A percentile compares a stretch with the other conserved stretches of the same genome.
These are phyloP conservation scores for Nannizzia gypsea DNA, from an alignment of 2,329 filamentous ascomycete genomes.

Conservation along the genomic window DNA sequence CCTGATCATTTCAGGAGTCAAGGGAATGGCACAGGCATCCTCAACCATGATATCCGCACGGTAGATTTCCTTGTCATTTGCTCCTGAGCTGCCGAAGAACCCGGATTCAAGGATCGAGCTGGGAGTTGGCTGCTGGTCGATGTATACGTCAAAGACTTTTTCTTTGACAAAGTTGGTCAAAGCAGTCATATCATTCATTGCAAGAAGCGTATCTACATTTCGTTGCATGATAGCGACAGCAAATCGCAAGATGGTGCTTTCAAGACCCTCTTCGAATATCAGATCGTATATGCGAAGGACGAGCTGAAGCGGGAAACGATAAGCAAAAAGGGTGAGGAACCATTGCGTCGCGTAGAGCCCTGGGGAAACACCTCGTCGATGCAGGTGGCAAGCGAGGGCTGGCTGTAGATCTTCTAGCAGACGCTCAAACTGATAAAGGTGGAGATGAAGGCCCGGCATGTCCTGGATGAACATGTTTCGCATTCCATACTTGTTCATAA, in stretches of 20 bases:
- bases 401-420: constrained; percentile 89
- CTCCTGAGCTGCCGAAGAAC: constrained; percentile 87
- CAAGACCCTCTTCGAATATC: constrained; percentile 83
- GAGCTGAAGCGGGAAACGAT: constrained; percentile 90
- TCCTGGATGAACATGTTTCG: constrained; percentile 89
- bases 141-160: constrained; percentile 89
- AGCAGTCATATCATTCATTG: constrained; percentile 80
- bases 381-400: constrained; percentile 86
- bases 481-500: constrained; percentile 95
- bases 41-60: constrained; percentile 85
- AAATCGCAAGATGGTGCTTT: constrained; percentile 80
- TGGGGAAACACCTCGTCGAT: constrained; percentile 72
- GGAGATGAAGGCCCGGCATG: constrained; percentile 90
- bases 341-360: constrained; percentile 96
- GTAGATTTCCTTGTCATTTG: constrained; percentile 88
- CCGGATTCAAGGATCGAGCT: constrained; percentile 88
- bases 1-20: constrained; percentile 71
- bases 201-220: constrained; percentile 65
- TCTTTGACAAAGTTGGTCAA: constrained; percentile 88
- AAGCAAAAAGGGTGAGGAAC: constrained; percentile 98
- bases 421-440: constrained; percentile 89
- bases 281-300: constrained; percentile 95
- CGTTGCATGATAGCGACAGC: constrained; percentile 94
- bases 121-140: constrained; percentile 85
- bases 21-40: constrained; percentile 78